Base-by-base conservation (phyloP, 306 rosid genomes). In the Crataegus laevigata region DNA sequence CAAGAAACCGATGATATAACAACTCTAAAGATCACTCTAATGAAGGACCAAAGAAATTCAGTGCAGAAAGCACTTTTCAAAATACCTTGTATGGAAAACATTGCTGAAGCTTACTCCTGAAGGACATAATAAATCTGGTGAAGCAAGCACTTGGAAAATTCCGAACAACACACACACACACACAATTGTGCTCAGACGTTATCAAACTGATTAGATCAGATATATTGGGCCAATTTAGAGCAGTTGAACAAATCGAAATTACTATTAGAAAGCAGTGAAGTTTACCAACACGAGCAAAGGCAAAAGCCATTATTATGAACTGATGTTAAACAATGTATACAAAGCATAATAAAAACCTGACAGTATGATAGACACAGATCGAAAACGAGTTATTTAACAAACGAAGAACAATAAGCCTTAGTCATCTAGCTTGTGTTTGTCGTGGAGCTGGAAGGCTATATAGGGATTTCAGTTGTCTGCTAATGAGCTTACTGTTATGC, bases 401-500 rank as follows among this genome's bases (percentile, higher is more conserved):
- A 63, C 47, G 61, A 55, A 42, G 36, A 51, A 9, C 68, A 57
- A 71, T 19, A 74, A 5, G 47, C 50, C 26, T 71, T 68, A 79
- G 30, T 72, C 47, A 75, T 76, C 40, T 28, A 52, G 68, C 82
- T 65, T 22, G 82, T 45, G 74, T 64, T 70, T 74, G 52, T 25
- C 72, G 82, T 28, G 90, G 77, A 81, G 93, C 76, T 78, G 91
- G 84, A 51, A 78, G 75, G 51, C 71, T 72, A 72, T 90, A 87
- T 67, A 92, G 79, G 60, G 99, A 96, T 80, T 89, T 84, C 71
- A 96, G 87, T 78, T 96, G 98, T 73, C 86, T 86, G 84, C 86
- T 94, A 73, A 94, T 90, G 76, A 94, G 93, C 80, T 86, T 92
- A 73, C 98, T 94, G 21, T 83, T 89, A 43, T 90, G 89, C 36